Evolutionary conservation across 306 rosid species (phyloP), one percentile per base, ranked within the genome.

Genomic region (Pyrus betulifolia): DNA sequence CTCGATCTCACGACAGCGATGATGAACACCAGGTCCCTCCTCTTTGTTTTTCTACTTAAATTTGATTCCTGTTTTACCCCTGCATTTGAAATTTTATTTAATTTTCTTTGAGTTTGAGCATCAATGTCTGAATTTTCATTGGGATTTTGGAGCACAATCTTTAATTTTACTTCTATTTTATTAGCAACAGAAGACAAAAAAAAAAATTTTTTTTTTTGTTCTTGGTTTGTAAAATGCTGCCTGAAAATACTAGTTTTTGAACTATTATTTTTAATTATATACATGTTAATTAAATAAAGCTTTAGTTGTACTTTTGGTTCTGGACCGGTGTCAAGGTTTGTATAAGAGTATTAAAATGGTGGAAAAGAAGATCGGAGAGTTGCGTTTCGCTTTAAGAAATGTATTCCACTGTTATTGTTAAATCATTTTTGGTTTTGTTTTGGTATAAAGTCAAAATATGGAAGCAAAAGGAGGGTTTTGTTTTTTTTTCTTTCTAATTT

Each of bases 1-100:
- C 98, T 83, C 88, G 96, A 89, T 92, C 97, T 82, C 90, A 84
- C 82, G 85, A 89, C 31, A 59, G 85, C 80, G 91, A 88, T 74
- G 82, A 89, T 85, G 96, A 85, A 46, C 91, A 92, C 28, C 72
- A 85, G 93, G 97, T 89, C 78, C 19, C 61, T 75, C n/a, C 46
- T 63, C 0, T 14, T 70, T 79, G 46, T 30, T 8, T 17, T 49
- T 49, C 17, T 15, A 5, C 9, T 42, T 42, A 10, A 49, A 49
- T 49, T 74, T 60, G 7, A 7, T 72, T 54, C 51, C 40, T 30
- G 2, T 70, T 67, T 17, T 7, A 25, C 4, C 13, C 7, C 44
- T 72, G 27, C 6, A 0, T 63, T 70, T 59, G 59, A 9, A n/a
- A 27, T 33, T 8, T 22, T 52, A 1, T 6, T 23, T 28, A 55